These are phyloP conservation scores for Leptosphaerulina australis DNA, from an alignment of 2,329 filamentous ascomycete genomes.

Conservation along the genomic window DNA sequence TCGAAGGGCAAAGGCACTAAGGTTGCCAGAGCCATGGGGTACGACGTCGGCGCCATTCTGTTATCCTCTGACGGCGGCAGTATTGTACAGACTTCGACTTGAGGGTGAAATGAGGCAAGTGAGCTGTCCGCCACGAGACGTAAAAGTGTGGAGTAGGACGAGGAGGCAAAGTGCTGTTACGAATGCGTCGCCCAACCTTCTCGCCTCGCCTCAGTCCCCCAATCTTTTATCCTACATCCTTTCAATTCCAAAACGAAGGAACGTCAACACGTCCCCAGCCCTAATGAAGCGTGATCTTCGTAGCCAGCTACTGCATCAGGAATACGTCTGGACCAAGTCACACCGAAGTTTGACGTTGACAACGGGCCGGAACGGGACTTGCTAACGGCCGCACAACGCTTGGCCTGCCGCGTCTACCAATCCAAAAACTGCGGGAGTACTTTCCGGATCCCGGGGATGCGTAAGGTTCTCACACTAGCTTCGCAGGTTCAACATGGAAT, in stretches of 20 bases:
- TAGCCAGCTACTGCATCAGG: not conserved
- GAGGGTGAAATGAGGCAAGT: too few species aligned
- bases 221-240: conserved; percentile 13
- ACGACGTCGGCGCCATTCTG: conserved; percentile 22
- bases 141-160: not conserved
- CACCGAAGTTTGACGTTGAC: conserved; percentile 14
- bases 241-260: conserved; percentile 7
- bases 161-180: not conserved
- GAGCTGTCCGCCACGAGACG: not conserved
- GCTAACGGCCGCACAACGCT: not conserved
- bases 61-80: not conserved
- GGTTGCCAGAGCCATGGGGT: conserved; percentile 20
- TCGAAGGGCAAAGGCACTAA: conserved; percentile 17
- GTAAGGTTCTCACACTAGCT: not conserved
- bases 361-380: conserved; percentile 7
- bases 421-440: not conserved
- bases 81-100: not conserved
- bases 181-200: conserved; percentile 2
- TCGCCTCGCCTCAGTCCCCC: conserved; percentile 5
- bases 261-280: conserved; percentile 9
- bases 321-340: conserved; percentile 3
- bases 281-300: conserved; percentile 3
- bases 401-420: not conserved
- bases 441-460: not conserved
- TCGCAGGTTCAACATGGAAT: not conserved